phyloP scores from a whole-genome alignment of 2,329 filamentous ascomycete genomes.

The Aspergillus pseudonomiae region DNA sequence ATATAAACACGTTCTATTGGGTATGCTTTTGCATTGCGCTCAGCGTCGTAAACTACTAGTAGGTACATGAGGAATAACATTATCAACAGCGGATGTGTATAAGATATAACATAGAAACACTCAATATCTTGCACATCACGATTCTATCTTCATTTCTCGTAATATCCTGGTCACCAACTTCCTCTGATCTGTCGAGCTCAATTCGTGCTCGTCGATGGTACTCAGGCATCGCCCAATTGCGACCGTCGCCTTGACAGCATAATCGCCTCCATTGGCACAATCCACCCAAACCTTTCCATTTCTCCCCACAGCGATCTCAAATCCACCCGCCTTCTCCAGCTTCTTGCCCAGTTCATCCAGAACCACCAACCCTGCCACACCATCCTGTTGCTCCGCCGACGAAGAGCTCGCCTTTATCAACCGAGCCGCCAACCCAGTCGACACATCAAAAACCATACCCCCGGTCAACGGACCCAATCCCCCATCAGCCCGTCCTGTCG shows the following conservation, averaged over 20 bases:
- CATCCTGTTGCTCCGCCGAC: slow-evolving; percentile 33
- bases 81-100: neutral
- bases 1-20: neutral
- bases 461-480: slow-evolving; percentile 81
- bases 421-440: slow-evolving; percentile 77
- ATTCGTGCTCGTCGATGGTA: slow-evolving; percentile 69
- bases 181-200: slow-evolving; percentile 48
- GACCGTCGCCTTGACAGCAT: slow-evolving; percentile 66
- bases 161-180: slow-evolving; percentile 49
- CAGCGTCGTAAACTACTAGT: neutral
- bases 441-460: slow-evolving; percentile 85
- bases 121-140: slow-evolving; percentile 19
- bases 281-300: slow-evolving; percentile 94
- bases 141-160: slow-evolving; percentile 43
- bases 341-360: slow-evolving; percentile 81
- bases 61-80: neutral
- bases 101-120: neutral
- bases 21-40: neutral
- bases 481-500: slow-evolving; percentile 87
- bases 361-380: slow-evolving; percentile 69
- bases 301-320: slow-evolving; percentile 90
- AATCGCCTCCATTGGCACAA: slow-evolving; percentile 62
- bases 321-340: slow-evolving; percentile 62
- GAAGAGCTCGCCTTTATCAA: slow-evolving; percentile 56
- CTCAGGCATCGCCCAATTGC: slow-evolving; percentile 77